Conservation (phyloP, 2,329 filamentous ascomycete species). For the Hymenoscyphus occultus region DNA sequence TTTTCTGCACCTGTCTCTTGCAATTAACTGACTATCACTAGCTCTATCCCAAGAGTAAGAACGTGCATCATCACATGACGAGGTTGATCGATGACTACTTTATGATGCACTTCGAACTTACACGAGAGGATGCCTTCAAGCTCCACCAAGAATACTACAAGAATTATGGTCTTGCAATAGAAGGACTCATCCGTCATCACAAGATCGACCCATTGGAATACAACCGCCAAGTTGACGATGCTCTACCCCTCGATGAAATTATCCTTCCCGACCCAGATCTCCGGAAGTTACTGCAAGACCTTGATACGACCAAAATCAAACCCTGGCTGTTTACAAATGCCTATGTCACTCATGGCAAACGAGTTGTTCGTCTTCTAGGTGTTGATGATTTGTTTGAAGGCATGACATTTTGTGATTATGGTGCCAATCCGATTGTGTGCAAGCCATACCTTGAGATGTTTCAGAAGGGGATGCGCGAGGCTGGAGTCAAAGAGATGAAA, state of each 20-base stretch:
- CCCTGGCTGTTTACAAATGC: slow-evolving; percentile 97
- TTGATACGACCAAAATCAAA: slow-evolving; percentile 80
- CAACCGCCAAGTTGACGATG: slow-evolving; percentile 92
- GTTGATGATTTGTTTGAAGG: slow-evolving; percentile 92
- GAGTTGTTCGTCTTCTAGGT: slow-evolving; percentile 76
- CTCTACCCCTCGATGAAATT: slow-evolving; percentile 79
- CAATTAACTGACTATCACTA: slow-evolving; percentile 30
- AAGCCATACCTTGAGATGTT: slow-evolving; percentile 85
- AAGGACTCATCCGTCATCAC: slow-evolving; percentile 90
- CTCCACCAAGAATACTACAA: slow-evolving; percentile 92
- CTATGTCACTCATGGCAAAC: slow-evolving; percentile 80
- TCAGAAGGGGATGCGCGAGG: slow-evolving; percentile 82
- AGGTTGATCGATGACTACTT: slow-evolving; percentile 63
- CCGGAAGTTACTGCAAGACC: slow-evolving; percentile 71
- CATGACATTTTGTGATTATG: slow-evolving; percentile 92
- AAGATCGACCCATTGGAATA: slow-evolving; percentile 94
- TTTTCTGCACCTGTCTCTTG: not conserved
- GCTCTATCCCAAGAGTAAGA: slow-evolving; percentile 85
- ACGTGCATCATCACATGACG: slow-evolving; percentile 86
- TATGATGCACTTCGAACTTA: slow-evolving; percentile 67
- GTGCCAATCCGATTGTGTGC: slow-evolving; percentile 68
- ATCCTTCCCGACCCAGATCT: slow-evolving; percentile 76
- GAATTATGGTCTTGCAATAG: slow-evolving; percentile 94
- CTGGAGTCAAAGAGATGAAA: slow-evolving; percentile 62
- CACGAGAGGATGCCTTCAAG: slow-evolving; percentile 73